phyloP scores from a whole-genome alignment of 2,329 filamentous ascomycete species.

The Xylaria sp. region DNA sequence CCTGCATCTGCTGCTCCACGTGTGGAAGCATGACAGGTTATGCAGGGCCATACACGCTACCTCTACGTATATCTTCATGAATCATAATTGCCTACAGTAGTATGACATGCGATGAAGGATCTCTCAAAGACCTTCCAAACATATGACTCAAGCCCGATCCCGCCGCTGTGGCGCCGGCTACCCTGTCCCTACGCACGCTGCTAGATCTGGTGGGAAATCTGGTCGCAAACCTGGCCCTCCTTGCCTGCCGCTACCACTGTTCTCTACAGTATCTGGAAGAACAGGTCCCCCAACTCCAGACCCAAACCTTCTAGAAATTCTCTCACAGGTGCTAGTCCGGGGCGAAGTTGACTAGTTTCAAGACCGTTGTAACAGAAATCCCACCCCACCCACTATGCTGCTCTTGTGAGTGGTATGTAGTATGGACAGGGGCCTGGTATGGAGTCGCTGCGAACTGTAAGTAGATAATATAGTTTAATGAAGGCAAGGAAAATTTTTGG shows the following conservation, averaged over 20 bases:
- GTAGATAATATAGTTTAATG: not conserved
- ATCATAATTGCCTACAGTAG: not conserved
- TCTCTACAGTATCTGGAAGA: conserved; percentile 2
- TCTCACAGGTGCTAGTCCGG: conserved; percentile 9
- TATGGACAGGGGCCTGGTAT: too few relatives aligned
- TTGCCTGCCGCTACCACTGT: conserved; percentile 14
- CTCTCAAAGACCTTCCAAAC: not conserved
- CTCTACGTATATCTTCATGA: not conserved
- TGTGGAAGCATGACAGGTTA: conserved; percentile 1
- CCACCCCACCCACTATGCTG: conserved; percentile 4
- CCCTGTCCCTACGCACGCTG: not conserved
- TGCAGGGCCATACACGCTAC: not conserved
- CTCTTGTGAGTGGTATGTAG: not conserved
- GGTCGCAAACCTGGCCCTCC: conserved; percentile 9
- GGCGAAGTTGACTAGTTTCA: conserved; percentile 11
- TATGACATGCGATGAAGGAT: not conserved
- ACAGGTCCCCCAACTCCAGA: conserved; percentile 1
- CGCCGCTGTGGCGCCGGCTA: conserved; percentile 25
- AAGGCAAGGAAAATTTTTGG: not conserved
- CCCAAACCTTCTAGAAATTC: conserved; percentile 31
- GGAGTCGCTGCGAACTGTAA: not conserved
- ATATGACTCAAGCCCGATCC: conserved; percentile 25
- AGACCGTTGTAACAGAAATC: conserved; percentile 14
- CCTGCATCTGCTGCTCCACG: not conserved
- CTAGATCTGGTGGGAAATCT: not conserved